Percentiles rank a stretch among this genome's conserved stretches.
These are phyloP conservation scores for Leccinum pellstonianum DNA, from an alignment of 768 basidiomycete species.

Conservation along the genomic window DNA sequence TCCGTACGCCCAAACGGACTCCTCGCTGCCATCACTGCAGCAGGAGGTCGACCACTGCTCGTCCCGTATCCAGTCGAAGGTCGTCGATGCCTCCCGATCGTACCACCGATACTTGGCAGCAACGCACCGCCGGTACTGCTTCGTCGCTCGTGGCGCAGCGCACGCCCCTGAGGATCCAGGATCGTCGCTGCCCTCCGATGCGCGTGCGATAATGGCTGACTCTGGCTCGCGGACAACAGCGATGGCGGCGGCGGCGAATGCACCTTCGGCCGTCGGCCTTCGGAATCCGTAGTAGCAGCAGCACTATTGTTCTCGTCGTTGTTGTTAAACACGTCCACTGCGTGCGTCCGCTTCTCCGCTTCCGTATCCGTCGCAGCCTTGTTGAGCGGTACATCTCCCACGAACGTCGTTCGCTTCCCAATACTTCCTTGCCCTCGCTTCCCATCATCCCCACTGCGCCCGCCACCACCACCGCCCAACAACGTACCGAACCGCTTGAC, in stretches of 20 bases:
- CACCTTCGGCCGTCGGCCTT: slow-evolving; percentile 20
- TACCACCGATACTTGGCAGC: slow-evolving; percentile 46
- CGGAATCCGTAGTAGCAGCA: slow-evolving; percentile 19
- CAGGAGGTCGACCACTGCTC: slow-evolving; percentile 24
- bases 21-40: slow-evolving; percentile 28
- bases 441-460: slow-evolving; percentile 43
- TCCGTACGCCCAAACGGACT: slow-evolving; percentile 51
- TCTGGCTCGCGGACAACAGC: slow-evolving; percentile 41
- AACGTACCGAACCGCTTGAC: slow-evolving; percentile 76
- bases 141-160: slow-evolving; percentile 67
- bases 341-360: slow-evolving; percentile 31
- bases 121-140: slow-evolving; percentile 74
- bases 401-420: slow-evolving; percentile 50
- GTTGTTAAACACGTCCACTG: slow-evolving; percentile 20
- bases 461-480: slow-evolving; percentile 33
- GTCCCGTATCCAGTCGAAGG: slow-evolving; percentile 65
- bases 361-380: slow-evolving; percentile 39
- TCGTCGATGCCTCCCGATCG: slow-evolving; percentile 65
- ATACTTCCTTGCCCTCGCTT: slow-evolving; percentile 37
- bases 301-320: slow-evolving; percentile 6
- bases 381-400: slow-evolving; percentile 41
- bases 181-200: slow-evolving; percentile 80
- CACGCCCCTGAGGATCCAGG: slow-evolving; percentile 63
- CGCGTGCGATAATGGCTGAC: slow-evolving; percentile 55
- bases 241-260: slow-evolving; percentile 32